Evolutionary conservation across 139 green algal species (phyloP), one percentile per base, ranked within the genome.

Genomic region (Coelastrella sp.): DNA sequence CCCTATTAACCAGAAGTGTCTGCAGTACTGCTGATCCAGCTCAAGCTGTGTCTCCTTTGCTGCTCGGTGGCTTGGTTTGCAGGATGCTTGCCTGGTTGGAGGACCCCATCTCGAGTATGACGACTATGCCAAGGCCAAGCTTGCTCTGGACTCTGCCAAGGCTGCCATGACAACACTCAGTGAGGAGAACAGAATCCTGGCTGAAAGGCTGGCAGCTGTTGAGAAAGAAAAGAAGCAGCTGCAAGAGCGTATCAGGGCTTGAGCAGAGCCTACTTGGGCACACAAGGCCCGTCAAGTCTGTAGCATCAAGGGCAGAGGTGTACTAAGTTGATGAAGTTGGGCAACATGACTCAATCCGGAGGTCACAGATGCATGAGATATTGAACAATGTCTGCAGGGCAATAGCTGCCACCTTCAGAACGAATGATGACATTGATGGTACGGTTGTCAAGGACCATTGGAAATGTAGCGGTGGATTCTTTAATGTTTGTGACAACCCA

Each of bases 91-190:
- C 72, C 45, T 66, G 45, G 38, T 83, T 38, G 76, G 57, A 25
- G 38, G 53, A 0, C 76, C 76, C 21, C 76, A 83, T 35, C 76
- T 83, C 23, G 78, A 74, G 78, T 74, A 74, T 5, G 78, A 84
- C 30, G 78, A 84, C 59, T 84, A 84, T 30, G 60, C 78, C 11
- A 74, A 75, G 38, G 78, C 78, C 38, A 74, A 75, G 78, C 40
- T 64, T 23, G 78, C 78, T 4, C 40, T 84, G 38, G 78, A 84
- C 59, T 43, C 35, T 51, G 78, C 59, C 9, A 84, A 84, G 59
- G 60, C 62, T 8, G 59, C 57, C 59, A 74, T 84, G 78, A 53
- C 60, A 5, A 71, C 78, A 21, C 78, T 84, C 21, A 50, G 37
- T 17, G 78, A 84, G n/a, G 78, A 84, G 62, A 84, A 84, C 78